Base-by-base conservation (phyloP, 768 basidiomycete species). In the Sistotremastrum niveocremeum region DNA sequence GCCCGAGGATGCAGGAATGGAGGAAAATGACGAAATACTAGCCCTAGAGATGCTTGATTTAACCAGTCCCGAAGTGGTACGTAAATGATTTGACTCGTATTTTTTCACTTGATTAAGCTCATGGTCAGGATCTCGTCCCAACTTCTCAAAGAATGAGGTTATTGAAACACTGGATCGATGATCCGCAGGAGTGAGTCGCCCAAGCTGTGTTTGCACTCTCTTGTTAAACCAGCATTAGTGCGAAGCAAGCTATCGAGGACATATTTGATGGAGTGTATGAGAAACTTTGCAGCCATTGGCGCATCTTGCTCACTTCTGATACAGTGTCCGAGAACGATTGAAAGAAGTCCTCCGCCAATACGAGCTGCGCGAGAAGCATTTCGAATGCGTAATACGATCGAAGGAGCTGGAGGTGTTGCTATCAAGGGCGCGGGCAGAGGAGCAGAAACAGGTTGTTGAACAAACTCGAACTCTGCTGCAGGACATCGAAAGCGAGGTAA, bases 41-140 rank as follows among this genome's bases (percentile, higher is more conserved):
- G 88, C 88, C 9, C 81, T 90, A 12, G 88, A 91, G 65, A 63
- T 91, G 61, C 85, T 89, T 84, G 88, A 91, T 59, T 68, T 91
- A 54, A 90, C 88, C 78, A 82, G 45, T 75, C 74, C 33, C 68
- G 77, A 5, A 67, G 69, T 45, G 32, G 52, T 51, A 42, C 37
- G 50, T 46, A 20, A 20, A 20, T 20, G 20, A 20, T 20, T 20
- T 20, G 20, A 20, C 2, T 20, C 20, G 30, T 20, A 11, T 41
- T 31, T 28, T 47, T 33, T 37, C 28, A 7, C 12, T 30, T 28
- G 20, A 20, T 20, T 20, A 20, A 20, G 20, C 20, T 20, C 20
- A 20, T 20, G 20, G 20, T 20, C 20, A 20, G 20, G 32, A 53
- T 44, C 30, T 36, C 20, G 44, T 44, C 31, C 37, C 20, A 46